phyloP scores from a whole-genome alignment of 257 asterid species.

The Solanum lycopersicoides region DNA sequence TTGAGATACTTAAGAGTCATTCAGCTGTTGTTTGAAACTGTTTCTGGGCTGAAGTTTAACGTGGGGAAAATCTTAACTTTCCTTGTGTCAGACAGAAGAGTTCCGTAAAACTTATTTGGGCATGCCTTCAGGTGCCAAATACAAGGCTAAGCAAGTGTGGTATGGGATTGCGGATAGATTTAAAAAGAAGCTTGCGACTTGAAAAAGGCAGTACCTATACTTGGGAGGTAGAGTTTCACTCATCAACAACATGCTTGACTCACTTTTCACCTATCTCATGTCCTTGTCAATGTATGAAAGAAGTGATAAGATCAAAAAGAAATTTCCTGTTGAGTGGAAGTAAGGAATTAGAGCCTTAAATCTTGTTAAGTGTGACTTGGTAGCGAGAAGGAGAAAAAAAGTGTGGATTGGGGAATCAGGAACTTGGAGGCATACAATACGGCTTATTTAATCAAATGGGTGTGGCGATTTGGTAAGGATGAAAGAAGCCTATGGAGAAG shows the following conservation, averaged over 20 bases:
- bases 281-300: not conserved
- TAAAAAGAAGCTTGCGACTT: not conserved
- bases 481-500: not conserved
- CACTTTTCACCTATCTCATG: not conserved
- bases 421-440: not conserved
- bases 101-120: not conserved
- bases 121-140: not conserved
- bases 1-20: not conserved
- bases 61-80: not conserved
- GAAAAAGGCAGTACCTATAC: not conserved
- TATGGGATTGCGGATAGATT: not conserved
- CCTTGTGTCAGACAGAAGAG: not conserved
- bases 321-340: not conserved
- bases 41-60: not conserved
- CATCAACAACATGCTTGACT: not conserved
- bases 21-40: not conserved
- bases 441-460: not conserved
- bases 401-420: not conserved
- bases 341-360: not conserved
- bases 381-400: not conserved
- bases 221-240: not conserved
- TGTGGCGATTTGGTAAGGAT: not conserved
- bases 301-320: not conserved
- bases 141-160: not conserved
- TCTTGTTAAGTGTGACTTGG: not conserved